phyloP scores from a whole-genome alignment of 2,329 filamentous ascomycete species.

The Curvularia verruculosa region DNA sequence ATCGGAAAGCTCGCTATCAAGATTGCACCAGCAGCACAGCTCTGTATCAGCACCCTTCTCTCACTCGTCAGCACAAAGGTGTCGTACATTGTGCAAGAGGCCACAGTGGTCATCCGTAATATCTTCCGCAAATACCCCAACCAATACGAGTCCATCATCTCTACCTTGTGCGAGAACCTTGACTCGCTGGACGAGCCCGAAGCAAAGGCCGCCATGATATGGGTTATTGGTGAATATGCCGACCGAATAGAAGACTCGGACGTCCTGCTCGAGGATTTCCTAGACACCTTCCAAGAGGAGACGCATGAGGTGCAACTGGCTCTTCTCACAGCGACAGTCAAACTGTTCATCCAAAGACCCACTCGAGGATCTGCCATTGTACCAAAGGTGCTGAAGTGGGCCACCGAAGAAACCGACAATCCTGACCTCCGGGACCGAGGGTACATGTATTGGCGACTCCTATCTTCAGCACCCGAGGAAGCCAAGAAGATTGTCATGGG shows the following conservation, averaged over 20 bases:
- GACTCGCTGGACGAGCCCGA: slow-evolving; percentile 97
- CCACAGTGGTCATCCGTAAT: slow-evolving; percentile 97
- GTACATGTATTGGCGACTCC: slow-evolving; percentile 98
- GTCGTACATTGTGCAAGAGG: slow-evolving; percentile 98
- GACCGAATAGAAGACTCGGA: slow-evolving; percentile 98
- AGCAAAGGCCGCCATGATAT: slow-evolving; percentile 97
- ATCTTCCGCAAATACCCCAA: slow-evolving; percentile 99
- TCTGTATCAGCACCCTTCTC: slow-evolving; percentile 90
- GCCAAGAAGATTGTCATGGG: slow-evolving; percentile 95
- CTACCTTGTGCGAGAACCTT: slow-evolving; percentile 91
- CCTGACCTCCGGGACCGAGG: slow-evolving; percentile 93
- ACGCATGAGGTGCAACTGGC: slow-evolving; percentile 94
- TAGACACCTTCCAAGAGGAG: slow-evolving; percentile 93
- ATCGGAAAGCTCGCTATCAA: slow-evolving; percentile 99
- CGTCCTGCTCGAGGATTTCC: slow-evolving; percentile 88
- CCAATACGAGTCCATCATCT: slow-evolving; percentile 97
- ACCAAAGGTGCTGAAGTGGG: slow-evolving; percentile 95
- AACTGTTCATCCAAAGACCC: slow-evolving; percentile 95
- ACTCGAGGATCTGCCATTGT: slow-evolving; percentile 94
- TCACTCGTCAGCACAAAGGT: slow-evolving; percentile 97
- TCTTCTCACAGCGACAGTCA: slow-evolving; percentile 92
- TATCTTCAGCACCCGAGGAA: slow-evolving; percentile 87
- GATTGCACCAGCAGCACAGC: slow-evolving; percentile 88
- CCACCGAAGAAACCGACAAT: slow-evolving; percentile 98
- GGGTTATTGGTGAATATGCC: slow-evolving; percentile 98